Conservation (phyloP, 179 eudicot species). For the Camellia oleifera region DNA sequence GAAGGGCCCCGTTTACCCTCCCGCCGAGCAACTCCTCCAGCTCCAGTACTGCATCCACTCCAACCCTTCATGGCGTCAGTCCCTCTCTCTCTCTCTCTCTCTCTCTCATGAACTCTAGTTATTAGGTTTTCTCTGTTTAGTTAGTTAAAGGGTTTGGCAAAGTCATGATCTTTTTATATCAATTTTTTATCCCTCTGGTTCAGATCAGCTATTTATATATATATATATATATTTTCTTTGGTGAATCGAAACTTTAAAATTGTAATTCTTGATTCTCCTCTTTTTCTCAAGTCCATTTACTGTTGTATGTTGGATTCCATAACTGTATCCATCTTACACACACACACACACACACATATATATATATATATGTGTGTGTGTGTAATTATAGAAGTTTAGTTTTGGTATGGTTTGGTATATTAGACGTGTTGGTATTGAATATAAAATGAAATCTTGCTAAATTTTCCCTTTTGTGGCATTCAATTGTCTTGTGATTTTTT, state of each 20-base stretch:
- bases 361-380: too few relatives aligned
- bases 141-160: not conserved
- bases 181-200: constrained; percentile 7
- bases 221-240: not conserved
- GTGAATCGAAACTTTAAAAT: not conserved
- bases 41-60: constrained; percentile 96
- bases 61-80: constrained; percentile 89
- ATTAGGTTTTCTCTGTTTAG: not conserved
- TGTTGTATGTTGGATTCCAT: not conserved
- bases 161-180: not conserved
- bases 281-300: not conserved
- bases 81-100: constrained; percentile 16
- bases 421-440: not conserved
- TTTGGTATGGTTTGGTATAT: too few relatives aligned
- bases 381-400: too few relatives aligned
- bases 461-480: not conserved
- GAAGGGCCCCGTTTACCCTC: constrained; percentile 66
- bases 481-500: not conserved
- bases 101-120: not conserved
- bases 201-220: not conserved
- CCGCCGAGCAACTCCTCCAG: constrained; percentile 67
- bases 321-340: not conserved
- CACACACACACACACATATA: not conserved
- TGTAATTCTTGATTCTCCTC: constrained; percentile 14
- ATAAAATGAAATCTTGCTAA: not conserved